Conservation (phyloP, 768 basidiomycete species). For the Multifurca ochricompacta region DNA sequence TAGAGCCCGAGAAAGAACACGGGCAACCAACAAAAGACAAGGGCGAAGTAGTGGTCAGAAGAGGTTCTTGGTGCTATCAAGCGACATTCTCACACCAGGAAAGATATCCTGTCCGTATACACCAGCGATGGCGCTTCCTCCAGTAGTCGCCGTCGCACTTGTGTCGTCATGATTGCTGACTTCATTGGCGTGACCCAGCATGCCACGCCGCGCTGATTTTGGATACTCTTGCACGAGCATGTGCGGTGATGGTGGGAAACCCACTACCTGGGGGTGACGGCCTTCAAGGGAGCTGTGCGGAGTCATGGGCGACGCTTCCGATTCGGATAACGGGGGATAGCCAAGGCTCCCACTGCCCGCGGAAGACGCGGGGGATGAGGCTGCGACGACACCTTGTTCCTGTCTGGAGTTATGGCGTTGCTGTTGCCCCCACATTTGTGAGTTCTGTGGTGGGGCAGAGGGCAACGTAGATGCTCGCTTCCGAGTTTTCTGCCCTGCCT, state of each 20-base stretch:
- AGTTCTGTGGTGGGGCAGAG: constrained; percentile 1
- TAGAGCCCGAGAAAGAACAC: neutral
- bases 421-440: neutral
- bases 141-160: neutral
- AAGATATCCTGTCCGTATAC: constrained; percentile 9
- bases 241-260: neutral
- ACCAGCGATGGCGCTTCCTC: neutral
- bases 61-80: neutral
- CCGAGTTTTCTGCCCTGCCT: constrained; percentile 1
- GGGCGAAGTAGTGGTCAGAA: constrained; percentile 6
- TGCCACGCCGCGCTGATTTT: neutral
- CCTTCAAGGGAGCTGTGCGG: constrained; percentile 8
- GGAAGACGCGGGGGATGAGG: constrained; percentile 11
- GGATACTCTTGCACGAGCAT: neutral
- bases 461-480: constrained; percentile 15
- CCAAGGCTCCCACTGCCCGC: constrained; percentile 4
- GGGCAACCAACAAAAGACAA: neutral
- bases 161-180: neutral
- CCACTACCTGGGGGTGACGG: neutral
- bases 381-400: neutral
- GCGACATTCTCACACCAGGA: neutral
- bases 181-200: neutral
- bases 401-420: neutral
- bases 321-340: constrained; percentile 1
- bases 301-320: constrained; percentile 18